Evolutionary conservation across 805 yeast species (phyloP).

Genomic region (Candida pseudofarinosa): DNA sequence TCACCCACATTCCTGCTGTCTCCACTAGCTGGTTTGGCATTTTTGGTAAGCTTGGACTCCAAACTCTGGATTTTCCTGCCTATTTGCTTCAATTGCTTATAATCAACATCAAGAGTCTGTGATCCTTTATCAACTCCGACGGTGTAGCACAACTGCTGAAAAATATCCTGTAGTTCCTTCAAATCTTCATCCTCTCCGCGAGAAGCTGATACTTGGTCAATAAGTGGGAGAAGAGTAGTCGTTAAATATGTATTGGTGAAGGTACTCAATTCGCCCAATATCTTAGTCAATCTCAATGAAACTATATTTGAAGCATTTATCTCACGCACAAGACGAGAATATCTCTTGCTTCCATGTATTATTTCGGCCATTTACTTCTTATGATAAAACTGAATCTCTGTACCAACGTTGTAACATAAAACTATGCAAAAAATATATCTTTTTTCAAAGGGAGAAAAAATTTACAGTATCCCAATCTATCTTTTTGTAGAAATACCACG

Average conservation of each 20-base stretch:
- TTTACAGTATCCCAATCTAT: too few species aligned
- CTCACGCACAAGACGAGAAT: slow-evolving; percentile 8
- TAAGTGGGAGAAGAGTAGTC: slow-evolving; percentile 10
- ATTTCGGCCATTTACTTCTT: slow-evolving; percentile 6
- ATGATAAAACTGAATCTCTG: too few species aligned
- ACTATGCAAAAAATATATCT: too few species aligned
- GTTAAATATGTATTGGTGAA: slow-evolving; percentile 20
- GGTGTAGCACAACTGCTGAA: slow-evolving; percentile 20
- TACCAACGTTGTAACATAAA: too few species aligned
- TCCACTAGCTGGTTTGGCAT: not conserved
- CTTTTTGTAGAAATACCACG: too few species aligned
- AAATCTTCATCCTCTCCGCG: slow-evolving; percentile 5
- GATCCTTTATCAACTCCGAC: slow-evolving; percentile 13
- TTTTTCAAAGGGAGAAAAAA: too few species aligned
- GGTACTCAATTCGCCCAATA: slow-evolving; percentile 18
- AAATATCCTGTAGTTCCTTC: slow-evolving; percentile 14
- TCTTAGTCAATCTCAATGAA: slow-evolving; percentile 19
- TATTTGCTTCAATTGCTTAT: slow-evolving; percentile 9
- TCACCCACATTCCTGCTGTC: not conserved
- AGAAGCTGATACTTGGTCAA: not conserved
- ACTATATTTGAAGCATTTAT: slow-evolving; percentile 30
- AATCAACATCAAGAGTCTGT: slow-evolving; percentile 1
- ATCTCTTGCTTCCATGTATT: not conserved
- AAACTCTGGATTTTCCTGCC: slow-evolving; percentile 1
- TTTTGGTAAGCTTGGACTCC: not conserved